Percentiles rank a stretch among this genome's conserved stretches.
These are phyloP conservation scores for Candida sp. DNA, from an alignment of 1,139 yeast species.

Conservation along the genomic window DNA sequence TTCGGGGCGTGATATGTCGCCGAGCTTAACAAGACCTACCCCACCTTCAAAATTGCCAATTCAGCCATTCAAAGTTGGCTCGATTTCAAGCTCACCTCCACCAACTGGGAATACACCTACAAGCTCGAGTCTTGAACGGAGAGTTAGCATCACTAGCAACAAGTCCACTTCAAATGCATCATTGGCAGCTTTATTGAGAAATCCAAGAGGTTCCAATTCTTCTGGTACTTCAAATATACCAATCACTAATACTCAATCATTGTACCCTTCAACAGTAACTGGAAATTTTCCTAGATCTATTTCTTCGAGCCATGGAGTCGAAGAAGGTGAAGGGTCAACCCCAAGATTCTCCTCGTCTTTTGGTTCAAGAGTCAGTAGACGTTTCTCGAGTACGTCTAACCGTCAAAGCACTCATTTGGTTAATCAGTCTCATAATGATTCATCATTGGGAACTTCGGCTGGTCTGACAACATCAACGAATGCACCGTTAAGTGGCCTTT, in stretches of 20 bases:
- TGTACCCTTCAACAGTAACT: slow-evolving; percentile 11
- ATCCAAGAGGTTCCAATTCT: slow-evolving; percentile 38
- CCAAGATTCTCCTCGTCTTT: slow-evolving; percentile 55
- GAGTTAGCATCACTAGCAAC: slow-evolving; percentile 43
- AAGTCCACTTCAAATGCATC: slow-evolving; percentile 55
- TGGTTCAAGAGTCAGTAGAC: slow-evolving; percentile 49
- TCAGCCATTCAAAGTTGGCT: slow-evolving; percentile 63
- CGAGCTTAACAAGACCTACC: slow-evolving; percentile 10
- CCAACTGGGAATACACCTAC: slow-evolving; percentile 18
- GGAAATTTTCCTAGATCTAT: slow-evolving; percentile 33
- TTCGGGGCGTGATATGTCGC: slow-evolving; percentile 9
- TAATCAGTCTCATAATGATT: slow-evolving; percentile 18
- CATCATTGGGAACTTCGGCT: slow-evolving; percentile 30
- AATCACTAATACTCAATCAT: slow-evolving; percentile 12
- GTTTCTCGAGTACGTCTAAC: slow-evolving; percentile 37
- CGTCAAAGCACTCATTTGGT: slow-evolving; percentile 27
- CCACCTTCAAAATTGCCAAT: slow-evolving; percentile 29
- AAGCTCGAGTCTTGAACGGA: slow-evolving; percentile 33
- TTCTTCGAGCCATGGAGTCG: slow-evolving; percentile 41
- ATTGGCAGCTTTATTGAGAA: slow-evolving; percentile 50
- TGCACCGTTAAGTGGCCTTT: slow-evolving; percentile 39
- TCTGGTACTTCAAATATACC: slow-evolving; percentile 31
- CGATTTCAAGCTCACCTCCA: slow-evolving; percentile 51
- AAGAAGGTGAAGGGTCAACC: slow-evolving; percentile 23
- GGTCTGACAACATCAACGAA: slow-evolving; percentile 35